These are phyloP conservation scores for Penicillium sp. DNA, from an alignment of 2,329 filamentous ascomycete genomes.

Conservation along the genomic window DNA sequence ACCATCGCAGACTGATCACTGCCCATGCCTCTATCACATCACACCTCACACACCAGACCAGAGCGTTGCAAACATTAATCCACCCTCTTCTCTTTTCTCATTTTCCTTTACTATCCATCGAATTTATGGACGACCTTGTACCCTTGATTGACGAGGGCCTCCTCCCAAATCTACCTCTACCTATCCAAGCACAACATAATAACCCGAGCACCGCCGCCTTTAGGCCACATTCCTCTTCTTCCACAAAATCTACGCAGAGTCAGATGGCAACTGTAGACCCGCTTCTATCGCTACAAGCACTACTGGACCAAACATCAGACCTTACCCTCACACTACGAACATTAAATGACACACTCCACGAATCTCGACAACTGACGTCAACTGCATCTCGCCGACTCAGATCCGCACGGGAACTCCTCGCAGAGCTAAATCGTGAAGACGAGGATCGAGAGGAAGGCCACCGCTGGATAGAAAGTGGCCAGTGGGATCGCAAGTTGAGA, in stretches of 20 bases:
- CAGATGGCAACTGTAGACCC: slow-evolving; percentile 31
- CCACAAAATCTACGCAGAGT: slow-evolving; percentile 21
- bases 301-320: slow-evolving; percentile 68
- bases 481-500: slow-evolving; percentile 74
- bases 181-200: slow-evolving; percentile 25
- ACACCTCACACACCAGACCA: slow-evolving; percentile 59
- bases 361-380: slow-evolving; percentile 83
- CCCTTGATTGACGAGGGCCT: slow-evolving; percentile 54
- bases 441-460: slow-evolving; percentile 79
- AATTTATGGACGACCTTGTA: slow-evolving; percentile 54
- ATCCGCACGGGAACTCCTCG: slow-evolving; percentile 77
- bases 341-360: slow-evolving; percentile 86
- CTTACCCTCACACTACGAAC: slow-evolving; percentile 77
- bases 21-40: slow-evolving; percentile 56
- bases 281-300: slow-evolving; percentile 62
- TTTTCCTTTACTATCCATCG: slow-evolving; percentile 50
- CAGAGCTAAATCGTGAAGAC: slow-evolving; percentile 78
- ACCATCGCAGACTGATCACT: slow-evolving; percentile 49
- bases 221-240: slow-evolving; percentile 27
- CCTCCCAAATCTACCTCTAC: slow-evolving; percentile 48
- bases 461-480: slow-evolving; percentile 72
- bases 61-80: slow-evolving; percentile 55
- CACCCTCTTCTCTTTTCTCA: slow-evolving; percentile 57
- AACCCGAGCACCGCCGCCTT: slow-evolving; percentile 19
- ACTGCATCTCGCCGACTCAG: slow-evolving; percentile 75